phyloP scores from a whole-genome alignment of 192 early-diverging fungal species.

The Coemansia sp. region DNA sequence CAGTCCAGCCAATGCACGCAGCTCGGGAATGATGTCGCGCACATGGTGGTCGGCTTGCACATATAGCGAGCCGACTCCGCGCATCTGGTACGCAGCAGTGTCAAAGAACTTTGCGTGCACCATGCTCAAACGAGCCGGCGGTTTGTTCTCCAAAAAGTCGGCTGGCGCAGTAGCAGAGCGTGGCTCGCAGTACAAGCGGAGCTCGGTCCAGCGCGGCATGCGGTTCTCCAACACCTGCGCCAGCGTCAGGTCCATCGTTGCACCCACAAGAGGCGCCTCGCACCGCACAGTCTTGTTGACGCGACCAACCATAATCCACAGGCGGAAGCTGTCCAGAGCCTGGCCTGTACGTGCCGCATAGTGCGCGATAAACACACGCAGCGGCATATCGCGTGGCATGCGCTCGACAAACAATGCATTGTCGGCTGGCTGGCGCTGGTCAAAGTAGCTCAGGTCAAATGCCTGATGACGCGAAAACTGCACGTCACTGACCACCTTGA shows the following conservation, averaged over 20 bases:
- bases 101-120: slow-evolving; percentile 89
- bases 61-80: slow-evolving; percentile 61
- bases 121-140: slow-evolving; percentile 42
- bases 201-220: slow-evolving; percentile 34
- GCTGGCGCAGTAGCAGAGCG: slow-evolving; percentile 16
- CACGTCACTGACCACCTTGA: slow-evolving; percentile 65
- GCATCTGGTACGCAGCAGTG: slow-evolving; percentile 59
- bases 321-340: slow-evolving; percentile 59
- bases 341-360: slow-evolving; percentile 55
- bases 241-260: slow-evolving; percentile 24
- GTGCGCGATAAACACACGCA: slow-evolving; percentile 54
- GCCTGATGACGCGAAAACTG: slow-evolving; percentile 72
- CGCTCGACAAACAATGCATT: slow-evolving; percentile 38
- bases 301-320: slow-evolving; percentile 86
- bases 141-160: slow-evolving; percentile 10
- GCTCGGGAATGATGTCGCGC: slow-evolving; percentile 58
- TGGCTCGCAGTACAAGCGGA: slow-evolving; percentile 58
- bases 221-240: slow-evolving; percentile 38
- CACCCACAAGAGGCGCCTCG: slow-evolving; percentile 60
- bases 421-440: slow-evolving; percentile 49
- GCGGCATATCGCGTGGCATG: slow-evolving; percentile 33
- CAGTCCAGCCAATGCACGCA: slow-evolving; percentile 60
- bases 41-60: slow-evolving; percentile 57
- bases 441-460: slow-evolving; percentile 85
- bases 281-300: slow-evolving; percentile 91